These are phyloP conservation scores for Dictyostelium capitatum DNA, from an alignment of 78 protist species.

Conservation along the genomic window DNA sequence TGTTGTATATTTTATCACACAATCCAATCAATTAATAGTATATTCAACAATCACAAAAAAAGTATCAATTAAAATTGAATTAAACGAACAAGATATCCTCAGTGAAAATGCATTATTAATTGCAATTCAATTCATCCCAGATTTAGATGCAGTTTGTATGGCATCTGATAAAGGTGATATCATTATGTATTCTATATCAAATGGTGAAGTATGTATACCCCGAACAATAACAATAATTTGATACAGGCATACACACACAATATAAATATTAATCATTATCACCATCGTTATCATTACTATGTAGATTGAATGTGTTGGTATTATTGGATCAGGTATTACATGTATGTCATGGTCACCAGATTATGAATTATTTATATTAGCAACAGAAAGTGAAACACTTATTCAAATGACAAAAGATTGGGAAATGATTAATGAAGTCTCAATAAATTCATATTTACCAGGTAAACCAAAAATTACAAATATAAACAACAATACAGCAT, in stretches of 20 bases:
- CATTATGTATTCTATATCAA: constrained; percentile 38
- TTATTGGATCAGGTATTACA: constrained; percentile 77
- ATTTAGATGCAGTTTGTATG: constrained; percentile 82
- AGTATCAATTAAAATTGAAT: constrained; percentile 48
- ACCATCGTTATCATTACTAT: too few species aligned
- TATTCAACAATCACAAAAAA: constrained; percentile 48
- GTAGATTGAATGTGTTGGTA: constrained; percentile 84
- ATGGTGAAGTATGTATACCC: constrained; percentile 38
- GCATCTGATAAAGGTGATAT: constrained; percentile 79
- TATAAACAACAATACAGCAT: not conserved
- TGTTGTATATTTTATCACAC: constrained; percentile 24
- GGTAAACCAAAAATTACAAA: constrained; percentile 17
- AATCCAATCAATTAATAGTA: constrained; percentile 17
- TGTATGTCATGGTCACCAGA: constrained; percentile 86
- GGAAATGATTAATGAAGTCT: constrained; percentile 81
- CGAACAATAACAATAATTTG: not conserved
- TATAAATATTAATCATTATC: too few species aligned
- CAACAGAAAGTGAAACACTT: constrained; percentile 66
- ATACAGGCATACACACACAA: not conserved
- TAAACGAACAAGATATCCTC: constrained; percentile 61
- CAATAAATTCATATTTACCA: constrained; percentile 52
- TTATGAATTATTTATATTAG: constrained; percentile 66
- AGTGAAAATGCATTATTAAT: constrained; percentile 34
- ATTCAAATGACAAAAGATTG: constrained; percentile 86
- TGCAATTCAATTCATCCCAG: constrained; percentile 79